phyloP scores from a whole-genome alignment of 2,329 filamentous ascomycete species.

The Beauveria sp. region DNA sequence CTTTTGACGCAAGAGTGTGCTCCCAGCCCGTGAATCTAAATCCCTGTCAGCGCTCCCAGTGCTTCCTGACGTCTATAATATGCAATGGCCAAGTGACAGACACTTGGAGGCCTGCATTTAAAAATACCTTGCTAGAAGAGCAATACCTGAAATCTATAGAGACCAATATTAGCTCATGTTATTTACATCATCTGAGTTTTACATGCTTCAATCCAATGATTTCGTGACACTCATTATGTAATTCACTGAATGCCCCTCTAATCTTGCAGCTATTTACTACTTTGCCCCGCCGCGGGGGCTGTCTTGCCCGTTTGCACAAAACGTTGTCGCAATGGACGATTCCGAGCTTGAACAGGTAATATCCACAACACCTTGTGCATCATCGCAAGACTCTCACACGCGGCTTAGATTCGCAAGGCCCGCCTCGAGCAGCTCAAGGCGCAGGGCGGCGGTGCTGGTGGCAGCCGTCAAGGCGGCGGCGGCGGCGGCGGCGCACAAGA shows the following conservation, averaged over 20 bases:
- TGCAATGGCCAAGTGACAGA: too few species aligned
- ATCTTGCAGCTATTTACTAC: not conserved
- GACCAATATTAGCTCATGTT: too few species aligned
- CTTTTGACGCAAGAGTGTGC: too few species aligned
- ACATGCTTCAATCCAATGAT: not conserved
- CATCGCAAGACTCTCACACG: not conserved
- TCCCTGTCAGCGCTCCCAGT: too few species aligned
- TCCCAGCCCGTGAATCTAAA: too few species aligned
- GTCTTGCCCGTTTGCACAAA: conserved; percentile 8
- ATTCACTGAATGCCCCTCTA: conserved; percentile 4
- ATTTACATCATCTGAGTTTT: too few species aligned
- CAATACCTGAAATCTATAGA: too few species aligned
- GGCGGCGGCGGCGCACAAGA: conserved; percentile 34
- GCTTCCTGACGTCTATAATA: too few species aligned
- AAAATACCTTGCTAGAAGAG: too few species aligned
- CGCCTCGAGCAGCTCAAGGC: conserved; percentile 90
- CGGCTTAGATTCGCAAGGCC: conserved; percentile 71
- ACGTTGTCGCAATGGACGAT: conserved; percentile 30
- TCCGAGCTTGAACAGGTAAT: conserved; percentile 35
- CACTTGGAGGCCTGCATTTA: too few species aligned
- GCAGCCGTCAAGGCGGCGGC: conserved; percentile 24
- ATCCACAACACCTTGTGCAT: not conserved
- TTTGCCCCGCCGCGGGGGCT: conserved; percentile 8
- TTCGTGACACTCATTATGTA: not conserved
- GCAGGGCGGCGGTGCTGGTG: conserved; percentile 45